Evolutionary conservation across 148 eudicot species (phyloP).

Genomic region (Chenopodium formosanum): DNA sequence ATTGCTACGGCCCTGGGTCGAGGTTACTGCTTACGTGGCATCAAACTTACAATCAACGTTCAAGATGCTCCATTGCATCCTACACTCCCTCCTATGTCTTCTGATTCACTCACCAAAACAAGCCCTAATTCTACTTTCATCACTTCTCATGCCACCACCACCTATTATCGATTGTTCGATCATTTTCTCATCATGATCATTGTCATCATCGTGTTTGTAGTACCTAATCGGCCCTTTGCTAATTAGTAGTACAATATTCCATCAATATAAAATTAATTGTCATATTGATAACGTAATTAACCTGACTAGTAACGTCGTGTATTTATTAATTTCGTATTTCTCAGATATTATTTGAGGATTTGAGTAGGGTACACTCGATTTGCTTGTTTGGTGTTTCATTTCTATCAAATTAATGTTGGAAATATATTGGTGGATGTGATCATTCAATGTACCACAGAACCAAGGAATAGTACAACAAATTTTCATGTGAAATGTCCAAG

Average conservation of each 20-base stretch:
- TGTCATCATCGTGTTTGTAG: neutral
- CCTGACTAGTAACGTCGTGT: no score
- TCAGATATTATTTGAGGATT: neutral
- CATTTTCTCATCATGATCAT: slow-evolving; percentile 5
- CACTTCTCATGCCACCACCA: slow-evolving; percentile 3
- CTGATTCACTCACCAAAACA: neutral
- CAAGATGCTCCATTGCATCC: slow-evolving; percentile 13
- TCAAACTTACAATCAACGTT: slow-evolving; percentile 41
- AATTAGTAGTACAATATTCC: neutral
- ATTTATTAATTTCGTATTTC: neutral
- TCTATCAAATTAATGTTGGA: neutral
- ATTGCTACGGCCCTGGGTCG: neutral
- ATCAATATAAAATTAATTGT: neutral
- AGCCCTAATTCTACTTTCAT: neutral
- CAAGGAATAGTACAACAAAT: neutral
- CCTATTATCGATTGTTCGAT: neutral
- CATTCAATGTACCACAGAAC: neutral
- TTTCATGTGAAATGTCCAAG: neutral
- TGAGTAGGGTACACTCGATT: neutral
- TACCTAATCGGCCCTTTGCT: neutral
- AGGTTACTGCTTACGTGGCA: slow-evolving; percentile 47
- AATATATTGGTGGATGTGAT: neutral
- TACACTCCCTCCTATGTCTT: neutral
- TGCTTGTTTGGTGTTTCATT: neutral
- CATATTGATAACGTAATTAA: neutral